Evolutionary conservation across 2,329 filamentous ascomycete genomes (phyloP).

Genomic region (Calonectria leucothoes): DNA sequence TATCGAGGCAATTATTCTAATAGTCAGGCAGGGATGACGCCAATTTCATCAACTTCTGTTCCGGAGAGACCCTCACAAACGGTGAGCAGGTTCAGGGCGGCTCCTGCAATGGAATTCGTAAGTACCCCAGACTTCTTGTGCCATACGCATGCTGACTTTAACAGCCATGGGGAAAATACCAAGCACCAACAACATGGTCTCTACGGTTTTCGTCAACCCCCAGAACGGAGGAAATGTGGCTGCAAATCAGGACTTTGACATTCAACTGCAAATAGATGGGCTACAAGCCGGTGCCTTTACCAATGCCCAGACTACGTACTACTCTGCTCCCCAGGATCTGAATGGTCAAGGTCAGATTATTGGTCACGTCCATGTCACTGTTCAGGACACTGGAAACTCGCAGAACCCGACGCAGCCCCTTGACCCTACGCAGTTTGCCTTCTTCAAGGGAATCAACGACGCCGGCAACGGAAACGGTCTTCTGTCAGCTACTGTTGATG

Average conservation of each 20-base stretch:
- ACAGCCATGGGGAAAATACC: conserved; percentile 72
- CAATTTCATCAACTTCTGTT: conserved; percentile 75
- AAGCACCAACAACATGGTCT: conserved; percentile 66
- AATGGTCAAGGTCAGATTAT: conserved; percentile 61
- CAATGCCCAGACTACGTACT: conserved; percentile 70
- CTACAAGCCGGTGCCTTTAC: conserved; percentile 70
- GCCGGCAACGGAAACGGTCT: conserved; percentile 66
- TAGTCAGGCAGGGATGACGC: conserved; percentile 59
- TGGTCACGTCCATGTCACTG: conserved; percentile 69
- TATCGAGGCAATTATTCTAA: conserved; percentile 16
- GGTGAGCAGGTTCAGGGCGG: conserved; percentile 67
- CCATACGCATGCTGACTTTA: conserved; percentile 28
- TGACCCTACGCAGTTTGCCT: conserved; percentile 65
- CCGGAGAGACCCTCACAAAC: conserved; percentile 67
- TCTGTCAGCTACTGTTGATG: conserved; percentile 64
- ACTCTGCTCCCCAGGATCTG: conserved; percentile 68
- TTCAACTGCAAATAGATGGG: conserved; percentile 64
- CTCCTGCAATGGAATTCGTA: conserved; percentile 73
- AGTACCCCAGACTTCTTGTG: conserved; percentile 41
- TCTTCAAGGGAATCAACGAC: conserved; percentile 77
- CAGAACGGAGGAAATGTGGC: conserved; percentile 61
- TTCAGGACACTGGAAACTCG: conserved; percentile 65
- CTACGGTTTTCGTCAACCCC: conserved; percentile 65
- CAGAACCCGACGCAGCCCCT: conserved; percentile 64
- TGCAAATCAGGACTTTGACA: conserved; percentile 62